Conservation (phyloP, 768 basidiomycete species). For the Amanita jacksonii region DNA sequence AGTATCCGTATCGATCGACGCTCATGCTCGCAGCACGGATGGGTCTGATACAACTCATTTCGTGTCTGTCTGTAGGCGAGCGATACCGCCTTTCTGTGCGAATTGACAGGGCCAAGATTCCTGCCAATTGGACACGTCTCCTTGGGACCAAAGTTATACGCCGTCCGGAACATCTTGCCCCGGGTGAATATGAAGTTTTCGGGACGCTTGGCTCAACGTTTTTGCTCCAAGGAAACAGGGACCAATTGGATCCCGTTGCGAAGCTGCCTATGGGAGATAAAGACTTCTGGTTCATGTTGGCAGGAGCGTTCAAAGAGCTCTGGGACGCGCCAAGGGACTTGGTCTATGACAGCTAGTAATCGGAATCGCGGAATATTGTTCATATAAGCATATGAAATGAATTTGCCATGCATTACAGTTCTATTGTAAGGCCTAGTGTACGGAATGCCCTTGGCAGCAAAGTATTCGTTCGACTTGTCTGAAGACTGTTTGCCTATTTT, state of each 20-base stretch:
- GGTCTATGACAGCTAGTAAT: background rate
- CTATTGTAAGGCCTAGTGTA: too few species aligned
- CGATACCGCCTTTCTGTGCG: background rate
- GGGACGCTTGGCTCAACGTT: conserved; percentile 1
- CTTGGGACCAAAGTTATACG: conserved; percentile 5
- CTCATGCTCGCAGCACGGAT: conserved; percentile 5
- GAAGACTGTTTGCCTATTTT: conserved; percentile 31
- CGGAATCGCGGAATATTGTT: too few species aligned
- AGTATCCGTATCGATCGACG: conserved; percentile 6
- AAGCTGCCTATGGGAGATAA: background rate
- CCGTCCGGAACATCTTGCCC: conserved; percentile 2
- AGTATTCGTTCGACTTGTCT: too few species aligned
- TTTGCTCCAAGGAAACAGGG: background rate
- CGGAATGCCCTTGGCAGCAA: too few species aligned
- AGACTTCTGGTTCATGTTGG: conserved; percentile 4
- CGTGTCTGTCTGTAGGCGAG: background rate
- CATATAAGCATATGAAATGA: too few species aligned
- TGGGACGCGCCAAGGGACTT: conserved; percentile 1
- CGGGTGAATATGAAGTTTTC: conserved; percentile 6
- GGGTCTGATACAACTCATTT: background rate
- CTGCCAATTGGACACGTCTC: conserved; percentile 4
- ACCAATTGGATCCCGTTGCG: background rate
- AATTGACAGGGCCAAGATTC: conserved; percentile 1
- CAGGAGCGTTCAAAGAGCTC: conserved; percentile 5
- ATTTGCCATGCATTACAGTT: too few species aligned